These are phyloP conservation scores for Stromatinia cepivora DNA, from an alignment of 2,329 filamentous ascomycete genomes.

Conservation along the genomic window DNA sequence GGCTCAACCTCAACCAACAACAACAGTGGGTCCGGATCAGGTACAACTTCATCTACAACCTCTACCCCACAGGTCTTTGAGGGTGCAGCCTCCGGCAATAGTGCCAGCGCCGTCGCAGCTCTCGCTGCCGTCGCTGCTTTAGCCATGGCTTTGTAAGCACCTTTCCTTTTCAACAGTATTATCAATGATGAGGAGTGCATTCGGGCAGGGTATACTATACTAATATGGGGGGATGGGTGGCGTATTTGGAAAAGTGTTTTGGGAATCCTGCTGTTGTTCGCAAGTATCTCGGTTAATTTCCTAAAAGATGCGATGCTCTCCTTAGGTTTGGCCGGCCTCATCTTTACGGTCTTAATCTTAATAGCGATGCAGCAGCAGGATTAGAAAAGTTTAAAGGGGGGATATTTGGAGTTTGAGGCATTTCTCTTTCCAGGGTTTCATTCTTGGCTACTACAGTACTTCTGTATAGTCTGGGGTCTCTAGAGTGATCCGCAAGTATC, in stretches of 20 bases:
- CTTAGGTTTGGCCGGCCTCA: background rate
- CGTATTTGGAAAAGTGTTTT: background rate
- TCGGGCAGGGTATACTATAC: too few species aligned
- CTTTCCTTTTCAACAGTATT: background rate
- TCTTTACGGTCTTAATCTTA: background rate
- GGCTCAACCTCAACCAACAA: background rate
- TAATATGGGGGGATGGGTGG: background rate
- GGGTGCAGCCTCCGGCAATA: background rate
- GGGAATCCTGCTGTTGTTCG: background rate
- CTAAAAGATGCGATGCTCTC: background rate
- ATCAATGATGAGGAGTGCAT: background rate
- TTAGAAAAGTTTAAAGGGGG: background rate
- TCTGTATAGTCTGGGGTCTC: background rate
- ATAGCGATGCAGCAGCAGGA: background rate
- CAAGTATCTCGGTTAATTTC: background rate
- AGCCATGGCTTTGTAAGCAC: background rate
- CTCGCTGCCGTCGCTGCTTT: slow-evolving; percentile 7
- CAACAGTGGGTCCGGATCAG: background rate
- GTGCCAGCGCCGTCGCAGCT: background rate
- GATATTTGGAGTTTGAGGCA: background rate
- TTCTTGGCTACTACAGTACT: background rate
- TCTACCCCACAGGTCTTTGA: background rate
- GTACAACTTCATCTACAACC: background rate
- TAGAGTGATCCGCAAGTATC: background rate
- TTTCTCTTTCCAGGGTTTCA: background rate